Percentiles rank a stretch among this genome's conserved stretches.
phyloP scores from a whole-genome alignment of 768 basidiomycete genomes.

The Galerina marginata region DNA sequence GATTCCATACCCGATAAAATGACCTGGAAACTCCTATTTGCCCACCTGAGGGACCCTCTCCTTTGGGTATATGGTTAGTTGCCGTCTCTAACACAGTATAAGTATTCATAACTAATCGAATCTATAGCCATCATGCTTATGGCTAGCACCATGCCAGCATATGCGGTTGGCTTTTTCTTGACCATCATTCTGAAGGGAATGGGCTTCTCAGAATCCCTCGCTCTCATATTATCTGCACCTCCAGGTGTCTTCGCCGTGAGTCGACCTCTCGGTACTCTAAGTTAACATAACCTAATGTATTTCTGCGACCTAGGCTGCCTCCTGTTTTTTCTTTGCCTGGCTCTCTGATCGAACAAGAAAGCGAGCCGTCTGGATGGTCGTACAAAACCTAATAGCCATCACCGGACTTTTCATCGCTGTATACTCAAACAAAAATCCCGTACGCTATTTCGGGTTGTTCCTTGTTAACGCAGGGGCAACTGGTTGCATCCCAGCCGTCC shows the following conservation, averaged over 20 bases:
- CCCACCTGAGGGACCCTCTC: no score
- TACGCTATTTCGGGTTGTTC: slow-evolving; percentile 41
- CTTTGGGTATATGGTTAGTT: slow-evolving; percentile 21
- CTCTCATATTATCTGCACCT: slow-evolving; percentile 24
- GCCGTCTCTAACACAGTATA: neutral
- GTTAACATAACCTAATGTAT: neutral
- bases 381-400: slow-evolving; percentile 37
- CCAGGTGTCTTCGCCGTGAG: slow-evolving; percentile 23
- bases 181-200: slow-evolving; percentile 24
- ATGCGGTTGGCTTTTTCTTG: slow-evolving; percentile 25
- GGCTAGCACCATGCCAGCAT: slow-evolving; percentile 26
- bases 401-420: slow-evolving; percentile 38
- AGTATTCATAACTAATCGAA: no score
- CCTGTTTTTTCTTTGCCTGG: slow-evolving; percentile 42
- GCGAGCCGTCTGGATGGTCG: slow-evolving; percentile 38
- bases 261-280: neutral
- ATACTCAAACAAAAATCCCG: slow-evolving; percentile 32
- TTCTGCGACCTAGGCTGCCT: slow-evolving; percentile 31
- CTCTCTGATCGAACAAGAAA: slow-evolving; percentile 40
- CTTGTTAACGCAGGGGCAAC: slow-evolving; percentile 40
- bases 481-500: slow-evolving; percentile 39
- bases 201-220: slow-evolving; percentile 17
- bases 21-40: no score
- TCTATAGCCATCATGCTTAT: slow-evolving; percentile 41
- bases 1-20: slow-evolving; percentile 43